Conservation (phyloP, 2,329 filamentous ascomycete species). For the Coleophoma cylindrospora region DNA sequence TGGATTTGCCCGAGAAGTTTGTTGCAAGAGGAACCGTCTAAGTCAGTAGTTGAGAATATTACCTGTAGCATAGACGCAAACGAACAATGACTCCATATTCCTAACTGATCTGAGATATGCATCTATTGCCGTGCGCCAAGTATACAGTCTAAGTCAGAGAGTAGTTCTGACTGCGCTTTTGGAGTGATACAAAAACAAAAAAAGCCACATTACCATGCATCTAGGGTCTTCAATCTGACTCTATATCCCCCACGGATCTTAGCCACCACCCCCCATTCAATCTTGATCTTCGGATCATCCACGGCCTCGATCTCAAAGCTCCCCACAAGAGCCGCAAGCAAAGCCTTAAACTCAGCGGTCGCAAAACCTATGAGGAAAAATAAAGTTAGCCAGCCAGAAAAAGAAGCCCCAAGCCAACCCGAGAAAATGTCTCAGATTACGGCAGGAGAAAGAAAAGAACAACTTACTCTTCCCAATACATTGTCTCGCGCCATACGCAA, state of each 20-base stretch:
- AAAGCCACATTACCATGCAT: conserved; percentile 49
- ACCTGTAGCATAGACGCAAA: too few relatives aligned
- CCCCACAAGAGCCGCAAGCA: conserved; percentile 71
- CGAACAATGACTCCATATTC: too few relatives aligned
- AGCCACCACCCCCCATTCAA: conserved; percentile 60
- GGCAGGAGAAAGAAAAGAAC: too few relatives aligned
- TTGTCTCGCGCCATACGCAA: conserved; percentile 75
- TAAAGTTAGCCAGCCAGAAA: not conserved
- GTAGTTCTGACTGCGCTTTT: too few relatives aligned
- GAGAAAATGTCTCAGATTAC: too few relatives aligned
- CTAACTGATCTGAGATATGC: too few relatives aligned
- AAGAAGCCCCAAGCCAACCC: not conserved
- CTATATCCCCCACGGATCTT: conserved; percentile 66
- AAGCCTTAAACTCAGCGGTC: conserved; percentile 73
- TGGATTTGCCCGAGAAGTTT: conserved; percentile 14
- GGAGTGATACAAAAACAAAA: not conserved
- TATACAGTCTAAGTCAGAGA: too few relatives aligned
- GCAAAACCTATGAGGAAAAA: conserved; percentile 52
- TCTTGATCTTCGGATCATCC: conserved; percentile 55
- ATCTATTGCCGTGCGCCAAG: too few relatives aligned
- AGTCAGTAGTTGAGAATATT: too few relatives aligned
- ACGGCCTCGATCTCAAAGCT: conserved; percentile 58
- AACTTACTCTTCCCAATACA: conserved; percentile 66
- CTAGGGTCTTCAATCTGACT: conserved; percentile 57
- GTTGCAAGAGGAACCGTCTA: conserved; percentile 1